Conservation (phyloP, 768 basidiomycete genomes). For the Russula ochroleuca region DNA sequence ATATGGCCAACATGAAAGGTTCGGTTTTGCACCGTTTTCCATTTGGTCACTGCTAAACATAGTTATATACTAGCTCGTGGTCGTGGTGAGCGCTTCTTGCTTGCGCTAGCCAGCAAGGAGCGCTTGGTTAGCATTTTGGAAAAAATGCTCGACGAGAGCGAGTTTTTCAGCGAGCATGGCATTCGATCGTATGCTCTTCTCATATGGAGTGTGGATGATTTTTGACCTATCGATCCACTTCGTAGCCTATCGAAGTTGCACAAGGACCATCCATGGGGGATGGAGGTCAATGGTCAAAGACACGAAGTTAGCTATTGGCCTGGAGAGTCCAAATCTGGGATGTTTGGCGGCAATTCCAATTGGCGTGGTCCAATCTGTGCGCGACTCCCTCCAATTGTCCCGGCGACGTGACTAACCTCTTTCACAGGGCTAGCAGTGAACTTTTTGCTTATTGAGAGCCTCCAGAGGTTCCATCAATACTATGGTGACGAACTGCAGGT, state of each 20-base stretch:
- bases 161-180: conserved; percentile 94
- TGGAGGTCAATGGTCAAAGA: conserved; percentile 86
- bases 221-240: not conserved
- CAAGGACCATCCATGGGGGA: conserved; percentile 90
- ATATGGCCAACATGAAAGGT: conserved; percentile 97
- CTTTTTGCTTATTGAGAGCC: conserved; percentile 90
- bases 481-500: conserved; percentile 91
- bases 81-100: conserved; percentile 77
- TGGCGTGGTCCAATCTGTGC: conserved; percentile 90
- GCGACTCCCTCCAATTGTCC: conserved; percentile 26
- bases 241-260: conserved; percentile 82
- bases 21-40: conserved; percentile 13
- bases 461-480: conserved; percentile 97
- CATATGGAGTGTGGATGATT: not conserved
- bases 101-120: conserved; percentile 91
- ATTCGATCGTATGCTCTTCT: conserved; percentile 76
- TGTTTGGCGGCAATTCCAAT: conserved; percentile 99
- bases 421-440: conserved; percentile 87
- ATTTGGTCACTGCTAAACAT: conserved; percentile 29
- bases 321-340: conserved; percentile 92
- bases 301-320: conserved; percentile 98
- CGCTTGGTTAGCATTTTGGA: conserved; percentile 81
- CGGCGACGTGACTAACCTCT: conserved; percentile 1
- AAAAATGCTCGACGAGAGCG: conserved; percentile 96
- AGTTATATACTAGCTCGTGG: conserved; percentile 39